phyloP scores from a whole-genome alignment of 176 grass and related monocot genomes.

The Themeda triandra region DNA sequence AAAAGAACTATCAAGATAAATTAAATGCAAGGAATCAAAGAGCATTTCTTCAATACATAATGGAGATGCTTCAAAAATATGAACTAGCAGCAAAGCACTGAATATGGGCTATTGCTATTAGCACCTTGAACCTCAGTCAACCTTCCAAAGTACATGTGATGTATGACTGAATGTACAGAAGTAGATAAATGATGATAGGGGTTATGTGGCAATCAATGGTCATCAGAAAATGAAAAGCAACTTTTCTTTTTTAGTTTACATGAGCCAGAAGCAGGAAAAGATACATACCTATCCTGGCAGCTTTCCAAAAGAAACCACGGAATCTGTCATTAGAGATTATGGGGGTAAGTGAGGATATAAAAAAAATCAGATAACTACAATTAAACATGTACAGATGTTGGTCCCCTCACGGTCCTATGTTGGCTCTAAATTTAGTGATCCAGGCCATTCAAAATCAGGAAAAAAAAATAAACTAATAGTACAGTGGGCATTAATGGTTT shows the following conservation, averaged over 20 bases:
- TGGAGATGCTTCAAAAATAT: neutral
- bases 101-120: neutral
- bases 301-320: slow-evolving; percentile 71
- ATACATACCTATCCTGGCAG: slow-evolving; percentile 58
- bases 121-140: neutral
- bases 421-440: neutral
- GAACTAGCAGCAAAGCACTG: neutral
- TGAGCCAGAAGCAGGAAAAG: neutral
- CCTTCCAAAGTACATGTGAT: neutral
- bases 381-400: neutral
- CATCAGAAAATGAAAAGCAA: neutral
- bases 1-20: slow-evolving; percentile 2
- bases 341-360: slow-evolving; percentile 8
- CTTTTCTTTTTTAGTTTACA: too few species aligned
- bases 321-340: slow-evolving; percentile 36
- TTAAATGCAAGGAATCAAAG: neutral
- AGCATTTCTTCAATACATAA: neutral
- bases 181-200: neutral
- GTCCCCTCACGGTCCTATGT: neutral
- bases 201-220: neutral
- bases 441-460: neutral
- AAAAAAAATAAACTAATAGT: neutral
- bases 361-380: slow-evolving; percentile 1
- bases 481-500: neutral
- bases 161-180: neutral